Evolutionary conservation across 129 eudicot genomes (phyloP).

Genomic region (Escallonia rubra): DNA sequence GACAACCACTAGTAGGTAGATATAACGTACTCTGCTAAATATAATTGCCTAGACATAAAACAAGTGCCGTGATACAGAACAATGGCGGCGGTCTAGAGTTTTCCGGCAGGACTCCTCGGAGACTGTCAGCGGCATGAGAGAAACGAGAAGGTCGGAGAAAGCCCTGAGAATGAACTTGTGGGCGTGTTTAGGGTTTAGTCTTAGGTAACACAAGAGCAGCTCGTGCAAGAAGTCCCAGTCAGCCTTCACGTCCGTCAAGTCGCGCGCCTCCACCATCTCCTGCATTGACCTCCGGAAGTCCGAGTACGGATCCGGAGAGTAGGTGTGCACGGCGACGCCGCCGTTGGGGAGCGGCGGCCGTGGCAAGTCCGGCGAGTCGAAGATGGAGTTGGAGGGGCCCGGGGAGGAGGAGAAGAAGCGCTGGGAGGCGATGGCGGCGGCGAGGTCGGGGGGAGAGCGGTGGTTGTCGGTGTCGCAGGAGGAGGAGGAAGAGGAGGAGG

Average conservation of each 20-base stretch:
- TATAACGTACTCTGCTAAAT: neutral
- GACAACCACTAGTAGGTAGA: too few relatives aligned
- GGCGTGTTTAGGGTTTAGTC: conserved; percentile 44
- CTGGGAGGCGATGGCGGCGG: conserved; percentile 42
- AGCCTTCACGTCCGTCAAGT: conserved; percentile 6
- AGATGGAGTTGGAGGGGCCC: conserved; percentile 56
- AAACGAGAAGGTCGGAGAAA: conserved; percentile 43
- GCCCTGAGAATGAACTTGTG: conserved; percentile 46
- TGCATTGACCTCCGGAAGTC: conserved; percentile 57
- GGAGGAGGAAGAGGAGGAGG: conserved; percentile 9
- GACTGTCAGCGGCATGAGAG: conserved; percentile 19
- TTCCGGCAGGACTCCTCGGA: neutral
- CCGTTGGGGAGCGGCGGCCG: conserved; percentile 9
- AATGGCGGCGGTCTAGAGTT: neutral
- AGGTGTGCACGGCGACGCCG: conserved; percentile 33
- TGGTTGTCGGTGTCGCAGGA: conserved; percentile 20
- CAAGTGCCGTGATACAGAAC: neutral
- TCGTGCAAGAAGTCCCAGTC: conserved; percentile 60
- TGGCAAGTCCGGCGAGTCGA: conserved; percentile 18
- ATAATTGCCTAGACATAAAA: neutral
- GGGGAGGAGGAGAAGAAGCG: conserved; percentile 69
- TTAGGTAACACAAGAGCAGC: conserved; percentile 47
- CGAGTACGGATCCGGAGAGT: conserved; percentile 41
- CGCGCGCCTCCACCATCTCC: conserved; percentile 57
- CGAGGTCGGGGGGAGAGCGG: conserved; percentile 28